Evolutionary conservation across 768 basidiomycete genomes (phyloP).

Genomic region (Lactarius evosmus): DNA sequence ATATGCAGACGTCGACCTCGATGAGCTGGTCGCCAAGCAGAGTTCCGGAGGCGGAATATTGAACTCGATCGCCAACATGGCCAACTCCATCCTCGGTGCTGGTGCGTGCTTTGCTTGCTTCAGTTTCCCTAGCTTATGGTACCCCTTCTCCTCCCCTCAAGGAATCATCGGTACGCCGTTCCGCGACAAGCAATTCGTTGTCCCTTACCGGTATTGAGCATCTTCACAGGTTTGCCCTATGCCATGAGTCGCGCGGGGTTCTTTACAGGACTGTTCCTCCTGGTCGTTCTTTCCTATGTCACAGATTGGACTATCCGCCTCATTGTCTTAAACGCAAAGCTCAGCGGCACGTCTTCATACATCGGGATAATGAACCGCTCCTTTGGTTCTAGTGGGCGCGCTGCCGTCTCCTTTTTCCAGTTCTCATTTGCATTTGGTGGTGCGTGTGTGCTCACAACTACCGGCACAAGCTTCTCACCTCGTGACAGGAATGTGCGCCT

Average conservation of each 20-base stretch:
- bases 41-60: conserved; percentile 70
- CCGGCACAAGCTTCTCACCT: neutral
- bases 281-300: conserved; percentile 73
- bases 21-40: conserved; percentile 66
- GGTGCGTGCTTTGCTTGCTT: conserved; percentile 46
- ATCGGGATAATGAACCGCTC: conserved; percentile 93
- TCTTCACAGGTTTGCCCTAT: conserved; percentile 75
- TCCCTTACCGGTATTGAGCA: neutral
- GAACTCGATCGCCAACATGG: conserved; percentile 89
- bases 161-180: conserved; percentile 65
- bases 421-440: conserved; percentile 98
- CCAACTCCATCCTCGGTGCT: conserved; percentile 93
- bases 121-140: conserved; percentile 10
- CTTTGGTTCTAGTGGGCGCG: conserved; percentile 88
- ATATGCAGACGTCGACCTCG: conserved; percentile 54
- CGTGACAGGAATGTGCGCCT: conserved; percentile 87
- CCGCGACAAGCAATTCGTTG: neutral
- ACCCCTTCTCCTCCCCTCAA: conserved; percentile 31
- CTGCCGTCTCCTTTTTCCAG: conserved; percentile 94
- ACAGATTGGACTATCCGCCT: conserved; percentile 99
- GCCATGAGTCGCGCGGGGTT: conserved; percentile 94
- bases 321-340: conserved; percentile 92
- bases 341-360: conserved; percentile 88
- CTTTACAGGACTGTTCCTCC: conserved; percentile 77
- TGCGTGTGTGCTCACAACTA: conserved; percentile 35